Evolutionary conservation across 768 basidiomycete genomes (phyloP), one percentile per base, ranked within the genome.

Genomic region (Hebeloma cylindrosporum): DNA sequence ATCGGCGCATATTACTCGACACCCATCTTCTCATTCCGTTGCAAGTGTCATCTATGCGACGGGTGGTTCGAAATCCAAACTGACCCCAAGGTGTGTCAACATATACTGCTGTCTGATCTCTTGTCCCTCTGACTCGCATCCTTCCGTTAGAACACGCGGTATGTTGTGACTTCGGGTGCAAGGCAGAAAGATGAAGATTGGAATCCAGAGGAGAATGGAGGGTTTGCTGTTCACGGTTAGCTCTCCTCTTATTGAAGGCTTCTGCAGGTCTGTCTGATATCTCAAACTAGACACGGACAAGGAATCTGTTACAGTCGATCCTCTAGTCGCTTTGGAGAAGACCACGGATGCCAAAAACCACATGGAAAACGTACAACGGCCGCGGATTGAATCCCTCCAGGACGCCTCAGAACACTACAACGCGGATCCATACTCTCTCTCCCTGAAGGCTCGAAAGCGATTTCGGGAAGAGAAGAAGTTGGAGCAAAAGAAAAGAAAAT

Each of bases 11-110:
- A 99, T 67, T 93, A 87, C 61, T 90, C 91, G 5, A 97, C 94
- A 0, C 89, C 93, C 7, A 97, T 99, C 43, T 98, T 73, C 61
- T 88, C 85, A 5, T 99, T 99, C 64, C 79, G 93, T 34, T 98
- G 96, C 68, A 99, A 99, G 77, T 99, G 95, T 60, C 94, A 97
- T 64, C 69, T 97, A 1, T 98, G 96, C 60, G 82, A 83, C 52
- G 85, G 84, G n/a, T 95, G 93, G 93, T 97, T 98, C 53, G 94
- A 96, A 70, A 93, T 99, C 40, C 80, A 94, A 52, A 98, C 96
- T 6, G 95, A 99, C 59, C 95, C 95, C 2, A 87, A 97, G 84
- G 94, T 90, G 52, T 39, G 39, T 31, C 26, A 26, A 22, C 7
- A 21, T n/a, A 14, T 38, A 29, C 1, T 28, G 5, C 39, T 17